Conservation (phyloP, 2,329 filamentous ascomycete species). For the Paecilomyces variotii region DNA sequence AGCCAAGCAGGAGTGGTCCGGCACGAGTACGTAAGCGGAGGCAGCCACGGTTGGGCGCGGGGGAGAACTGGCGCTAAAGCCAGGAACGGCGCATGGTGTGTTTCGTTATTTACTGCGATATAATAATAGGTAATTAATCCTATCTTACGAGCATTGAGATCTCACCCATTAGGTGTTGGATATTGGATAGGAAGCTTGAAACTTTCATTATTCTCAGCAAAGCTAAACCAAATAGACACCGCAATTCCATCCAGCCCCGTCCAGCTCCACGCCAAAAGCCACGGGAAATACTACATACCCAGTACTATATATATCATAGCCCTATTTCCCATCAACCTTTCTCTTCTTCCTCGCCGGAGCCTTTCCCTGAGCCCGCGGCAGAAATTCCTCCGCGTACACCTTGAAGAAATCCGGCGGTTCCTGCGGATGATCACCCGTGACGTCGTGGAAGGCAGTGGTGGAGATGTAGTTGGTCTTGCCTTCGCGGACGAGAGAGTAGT, state of each 20-base stretch:
- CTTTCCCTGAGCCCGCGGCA: constrained; percentile 3
- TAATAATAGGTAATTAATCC: no score
- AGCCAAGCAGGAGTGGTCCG: not conserved
- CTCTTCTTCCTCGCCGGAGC: constrained; percentile 3
- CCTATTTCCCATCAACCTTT: constrained; percentile 1
- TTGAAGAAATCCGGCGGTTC: constrained; percentile 45
- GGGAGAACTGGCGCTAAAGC: not conserved
- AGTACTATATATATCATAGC: not conserved
- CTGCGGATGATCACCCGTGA: constrained; percentile 41
- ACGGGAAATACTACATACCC: not conserved
- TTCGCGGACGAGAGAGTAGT: constrained; percentile 45
- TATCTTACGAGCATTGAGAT: no score
- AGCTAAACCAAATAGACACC: not conserved
- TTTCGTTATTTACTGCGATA: no score
- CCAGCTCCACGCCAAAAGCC: not conserved
- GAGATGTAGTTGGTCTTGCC: constrained; percentile 49
- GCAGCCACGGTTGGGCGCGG: not conserved
- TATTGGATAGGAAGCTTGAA: no score
- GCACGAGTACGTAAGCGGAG: not conserved
- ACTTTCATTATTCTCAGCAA: not conserved
- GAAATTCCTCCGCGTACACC: constrained; percentile 35
- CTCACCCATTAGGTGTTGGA: no score
- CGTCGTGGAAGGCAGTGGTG: constrained; percentile 43
- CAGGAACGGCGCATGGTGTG: not conserved
- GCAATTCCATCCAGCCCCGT: not conserved